Evolutionary conservation across 2,329 filamentous ascomycete genomes (phyloP).

Genomic region (Ophiosphaerella narmari): DNA sequence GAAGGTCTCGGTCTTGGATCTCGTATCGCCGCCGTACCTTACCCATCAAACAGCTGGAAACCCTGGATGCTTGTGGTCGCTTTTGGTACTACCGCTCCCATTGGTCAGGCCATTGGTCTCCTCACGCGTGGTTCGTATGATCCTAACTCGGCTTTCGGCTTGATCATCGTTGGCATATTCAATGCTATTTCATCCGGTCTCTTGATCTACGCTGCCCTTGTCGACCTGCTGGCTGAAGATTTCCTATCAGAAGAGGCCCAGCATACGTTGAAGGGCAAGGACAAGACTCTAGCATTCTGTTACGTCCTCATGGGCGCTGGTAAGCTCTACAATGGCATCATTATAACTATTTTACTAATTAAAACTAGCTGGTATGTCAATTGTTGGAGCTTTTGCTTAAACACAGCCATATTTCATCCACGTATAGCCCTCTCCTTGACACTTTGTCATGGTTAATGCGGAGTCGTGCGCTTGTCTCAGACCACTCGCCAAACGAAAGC

Average conservation of each 20-base stretch:
- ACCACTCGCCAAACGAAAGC: background rate
- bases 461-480: background rate
- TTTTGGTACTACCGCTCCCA: slow-evolving; percentile 67
- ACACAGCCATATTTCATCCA: background rate
- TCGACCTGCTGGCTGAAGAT: slow-evolving; percentile 67
- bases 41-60: slow-evolving; percentile 59
- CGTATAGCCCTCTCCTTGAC: background rate
- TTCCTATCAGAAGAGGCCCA: slow-evolving; percentile 60
- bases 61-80: slow-evolving; percentile 67
- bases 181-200: slow-evolving; percentile 69
- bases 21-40: slow-evolving; percentile 63
- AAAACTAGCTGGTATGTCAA: slow-evolving; percentile 38
- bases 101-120: slow-evolving; percentile 68
- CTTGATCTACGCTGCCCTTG: slow-evolving; percentile 65
- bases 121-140: slow-evolving; percentile 63
- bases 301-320: slow-evolving; percentile 44
- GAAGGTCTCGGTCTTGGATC: slow-evolving; percentile 67
- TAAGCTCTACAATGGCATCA: background rate
- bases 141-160: slow-evolving; percentile 65
- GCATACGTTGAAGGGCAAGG: slow-evolving; percentile 56
- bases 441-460: background rate
- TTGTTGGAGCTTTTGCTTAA: slow-evolving; percentile 45
- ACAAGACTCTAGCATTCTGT: slow-evolving; percentile 59
- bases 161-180: slow-evolving; percentile 68
- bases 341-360: background rate